Evolutionary conservation across 345 rosid species (phyloP), one percentile per base, ranked within the genome.

Genomic region (Arabidopsis suecica): DNA sequence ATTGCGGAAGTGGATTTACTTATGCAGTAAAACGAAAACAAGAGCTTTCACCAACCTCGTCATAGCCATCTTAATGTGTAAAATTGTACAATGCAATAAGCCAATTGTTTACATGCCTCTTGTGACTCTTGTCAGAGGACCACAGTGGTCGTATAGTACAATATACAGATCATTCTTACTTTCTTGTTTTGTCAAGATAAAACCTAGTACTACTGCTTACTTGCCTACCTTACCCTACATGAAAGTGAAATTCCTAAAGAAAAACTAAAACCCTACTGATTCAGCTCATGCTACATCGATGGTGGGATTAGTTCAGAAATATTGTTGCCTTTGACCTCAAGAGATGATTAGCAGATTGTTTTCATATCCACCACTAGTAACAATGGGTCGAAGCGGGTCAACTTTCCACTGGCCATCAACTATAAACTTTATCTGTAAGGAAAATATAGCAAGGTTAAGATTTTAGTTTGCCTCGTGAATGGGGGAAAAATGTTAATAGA

Each of bases 341-440:
- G 82, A 72, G 79, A 95, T 71, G 25, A 90, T 80, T 54, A 95
- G 88, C 70, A 90, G 81, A 84, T 92, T 95, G 75, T 95, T 95
- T 65, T 90, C 94, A 49, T 77, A 73, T 61, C 97, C 97, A 5
- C 78, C 74, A 61, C 80, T 76, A 41, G 75, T 45, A 67, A 92
- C 86, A n/a, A 86, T 73, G 5, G 97, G 99, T 65, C 97, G 96
- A 54, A 95, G 80, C 57, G 96, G 98, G 80, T 95, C 98, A 36
- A 89, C 81, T 80, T 57, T 92, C 99, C 99, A 95, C 76, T 83
- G 77, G n/a, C 98, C 99, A 80, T 95, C 96, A 11, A 95, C 97
- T 23, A 95, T 78, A 73, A 95, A 95, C 77, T 95, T 95, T 68
- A 95, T 84, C 99, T 95, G 92, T 32, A 66, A 38, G 40, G 48